Base-by-base conservation (phyloP, 2,329 filamentous ascomycete genomes). In the Stemphylium vesicarium region DNA sequence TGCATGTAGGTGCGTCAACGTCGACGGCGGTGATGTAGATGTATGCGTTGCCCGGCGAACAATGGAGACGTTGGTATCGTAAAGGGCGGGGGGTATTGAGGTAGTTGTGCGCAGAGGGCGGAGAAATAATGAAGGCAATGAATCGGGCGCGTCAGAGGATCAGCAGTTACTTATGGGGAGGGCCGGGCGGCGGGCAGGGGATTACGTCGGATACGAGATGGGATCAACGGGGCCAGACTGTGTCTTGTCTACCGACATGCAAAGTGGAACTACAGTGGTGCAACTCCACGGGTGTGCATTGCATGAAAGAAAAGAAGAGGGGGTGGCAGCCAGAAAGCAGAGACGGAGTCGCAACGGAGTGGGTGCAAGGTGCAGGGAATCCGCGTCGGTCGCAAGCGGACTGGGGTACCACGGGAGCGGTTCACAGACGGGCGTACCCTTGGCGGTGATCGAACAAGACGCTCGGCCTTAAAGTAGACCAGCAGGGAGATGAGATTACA, bases 141-240 rank as follows among this genome's bases (percentile, higher is more conserved):
- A 51, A 18, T 11, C 51, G 36, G 35, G 46, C 24, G 43, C 16
- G 29, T 31, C 41, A 44, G 35, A 43, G 24, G 52, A 56, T 56
- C 45, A 51, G 55, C 51, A 38, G 50, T 53, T 45, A 56, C 58
- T 66, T 66, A 68, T 66, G 65, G 65, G 60, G 65, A 62, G 59
- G 39, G 49, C 53, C 46, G 63, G 69, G 50, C 56, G 63, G 60
- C 54, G 52, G 53, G 64, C 66, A 70, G 62, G 68, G 70, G 54
- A 59, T 56, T 59, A 53, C 41, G 51, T 49, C 47, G 47, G 7
- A 57, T 57, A 58, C 55, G 62, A 64, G 64, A 55, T 59, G 57
- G 53, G 69, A 69, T 69, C 68, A 70, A 68, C 67, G 64, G 60
- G 56, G 59, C 61, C 40, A 54, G 62, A 59, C 49, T 60, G 61